These are phyloP conservation scores for Solioccasus polychromus DNA, from an alignment of 768 basidiomycete species.

Conservation along the genomic window DNA sequence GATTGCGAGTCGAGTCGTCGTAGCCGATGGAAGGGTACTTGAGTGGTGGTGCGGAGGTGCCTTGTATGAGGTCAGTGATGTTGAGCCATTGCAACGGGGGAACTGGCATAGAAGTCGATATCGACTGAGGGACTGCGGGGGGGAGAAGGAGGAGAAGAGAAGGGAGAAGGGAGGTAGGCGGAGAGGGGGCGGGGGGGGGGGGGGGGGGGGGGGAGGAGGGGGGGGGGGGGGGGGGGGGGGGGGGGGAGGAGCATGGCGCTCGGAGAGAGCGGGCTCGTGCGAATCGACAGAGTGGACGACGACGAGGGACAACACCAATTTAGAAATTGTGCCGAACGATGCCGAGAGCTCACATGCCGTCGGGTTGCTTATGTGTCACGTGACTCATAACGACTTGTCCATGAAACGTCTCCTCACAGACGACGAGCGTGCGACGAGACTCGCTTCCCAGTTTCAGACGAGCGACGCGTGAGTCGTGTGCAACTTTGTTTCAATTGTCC, in stretches of 20 bases:
- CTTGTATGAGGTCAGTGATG: constrained; percentile 53
- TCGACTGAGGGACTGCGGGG: constrained; percentile 40
- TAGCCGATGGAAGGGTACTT: constrained; percentile 71
- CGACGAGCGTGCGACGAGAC: constrained; percentile 25
- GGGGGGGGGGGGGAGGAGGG: constrained; percentile 12
- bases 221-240: not conserved
- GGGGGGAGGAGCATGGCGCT: constrained; percentile 18
- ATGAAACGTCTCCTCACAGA: constrained; percentile 38
- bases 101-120: constrained; percentile 48
- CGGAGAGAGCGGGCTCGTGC: constrained; percentile 25
- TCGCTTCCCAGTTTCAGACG: constrained; percentile 21
- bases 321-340: not conserved
- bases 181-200: not conserved
- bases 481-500: constrained; percentile 8
- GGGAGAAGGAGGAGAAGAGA: constrained; percentile 12
- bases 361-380: not conserved
- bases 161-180: constrained; percentile 11
- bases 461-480: constrained; percentile 23
- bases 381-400: constrained; percentile 1
- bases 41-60: constrained; percentile 56
- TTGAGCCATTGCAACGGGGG: constrained; percentile 63
- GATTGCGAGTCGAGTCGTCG: constrained; percentile 44
- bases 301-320: no score
- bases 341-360: not conserved
- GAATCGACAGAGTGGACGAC: constrained; percentile 10